These are phyloP conservation scores for Carallia pectinifolia DNA, from an alignment of 345 rosid species.

Conservation along the genomic window DNA sequence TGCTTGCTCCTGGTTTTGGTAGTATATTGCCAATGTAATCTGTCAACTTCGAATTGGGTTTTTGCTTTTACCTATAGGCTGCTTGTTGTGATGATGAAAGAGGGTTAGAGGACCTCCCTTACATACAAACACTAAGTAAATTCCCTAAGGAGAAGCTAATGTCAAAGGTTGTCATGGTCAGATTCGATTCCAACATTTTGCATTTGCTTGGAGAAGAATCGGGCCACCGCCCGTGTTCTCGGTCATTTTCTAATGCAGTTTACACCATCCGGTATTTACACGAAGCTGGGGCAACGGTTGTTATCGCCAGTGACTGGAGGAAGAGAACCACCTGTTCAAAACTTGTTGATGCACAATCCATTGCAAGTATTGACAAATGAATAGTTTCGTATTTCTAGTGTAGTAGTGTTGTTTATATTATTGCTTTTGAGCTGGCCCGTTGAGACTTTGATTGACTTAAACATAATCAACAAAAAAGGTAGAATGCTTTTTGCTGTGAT, in stretches of 20 bases:
- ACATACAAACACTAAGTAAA: conserved; percentile 51
- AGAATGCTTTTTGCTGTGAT: neutral
- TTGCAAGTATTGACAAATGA: conserved; percentile 44
- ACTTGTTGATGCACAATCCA: conserved; percentile 31
- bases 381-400: neutral
- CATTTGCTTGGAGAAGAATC: conserved; percentile 43
- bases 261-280: conserved; percentile 46
- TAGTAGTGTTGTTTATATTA: neutral
- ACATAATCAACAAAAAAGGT: neutral
- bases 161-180: conserved; percentile 65
- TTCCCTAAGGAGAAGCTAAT: conserved; percentile 51
- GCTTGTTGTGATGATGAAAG: conserved; percentile 22
- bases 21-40: neutral
- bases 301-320: conserved; percentile 56
- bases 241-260: conserved; percentile 37
- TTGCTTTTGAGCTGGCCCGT: neutral
- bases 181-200: conserved; percentile 54
- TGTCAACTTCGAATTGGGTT: conserved; percentile 15
- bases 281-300: conserved; percentile 49
- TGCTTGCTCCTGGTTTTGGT: conserved; percentile 2
- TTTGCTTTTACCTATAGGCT: conserved; percentile 26
- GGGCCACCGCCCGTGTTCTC: conserved; percentile 24
- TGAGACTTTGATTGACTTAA: neutral
- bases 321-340: conserved; percentile 25
- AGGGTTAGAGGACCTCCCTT: conserved; percentile 43